phyloP scores from a whole-genome alignment of 345 rosid genomes.

The Trapa bicornis region DNA sequence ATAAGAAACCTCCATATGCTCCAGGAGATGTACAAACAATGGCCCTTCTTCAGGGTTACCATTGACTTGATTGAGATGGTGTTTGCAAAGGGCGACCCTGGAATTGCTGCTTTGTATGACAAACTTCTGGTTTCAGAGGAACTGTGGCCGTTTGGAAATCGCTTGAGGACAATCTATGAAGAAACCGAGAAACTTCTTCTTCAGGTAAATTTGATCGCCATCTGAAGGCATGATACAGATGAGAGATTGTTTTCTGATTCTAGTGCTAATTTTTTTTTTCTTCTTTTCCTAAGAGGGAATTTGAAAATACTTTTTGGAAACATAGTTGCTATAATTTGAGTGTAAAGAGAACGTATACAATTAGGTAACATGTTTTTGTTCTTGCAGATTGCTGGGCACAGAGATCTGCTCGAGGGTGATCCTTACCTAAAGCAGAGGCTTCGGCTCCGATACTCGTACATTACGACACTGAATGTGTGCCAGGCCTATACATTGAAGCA shows the following conservation, averaged over 20 bases:
- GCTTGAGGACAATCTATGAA: slow-evolving; percentile 48
- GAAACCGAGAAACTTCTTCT: slow-evolving; percentile 73
- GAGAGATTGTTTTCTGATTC: too few relatives aligned
- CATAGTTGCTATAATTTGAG: too few relatives aligned
- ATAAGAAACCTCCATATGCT: slow-evolving; percentile 71
- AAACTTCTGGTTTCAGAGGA: slow-evolving; percentile 77
- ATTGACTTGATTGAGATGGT: slow-evolving; percentile 94
- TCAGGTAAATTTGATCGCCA: slow-evolving; percentile 36
- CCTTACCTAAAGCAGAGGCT: slow-evolving; percentile 93
- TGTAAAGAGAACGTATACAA: not conserved
- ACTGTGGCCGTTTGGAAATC: slow-evolving; percentile 63
- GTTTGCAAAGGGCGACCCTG: slow-evolving; percentile 94
- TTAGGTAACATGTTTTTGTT: not conserved
- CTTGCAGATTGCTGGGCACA: slow-evolving; percentile 65
- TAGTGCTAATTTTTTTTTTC: not conserved
- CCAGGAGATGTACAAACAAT: slow-evolving; percentile 75
- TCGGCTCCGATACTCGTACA: slow-evolving; percentile 80
- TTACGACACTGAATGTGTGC: slow-evolving; percentile 78
- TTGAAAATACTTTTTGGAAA: too few relatives aligned
- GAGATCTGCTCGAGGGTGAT: slow-evolving; percentile 86
- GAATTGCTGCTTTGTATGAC: slow-evolving; percentile 80
- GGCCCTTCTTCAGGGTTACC: slow-evolving; percentile 97
- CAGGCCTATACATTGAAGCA: slow-evolving; percentile 86
- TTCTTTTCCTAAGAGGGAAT: not conserved
- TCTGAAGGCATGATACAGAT: too few relatives aligned